Evolutionary conservation across 1,284 basidiomycete genomes (phyloP).

Genomic region (Ustilago tritici): DNA sequence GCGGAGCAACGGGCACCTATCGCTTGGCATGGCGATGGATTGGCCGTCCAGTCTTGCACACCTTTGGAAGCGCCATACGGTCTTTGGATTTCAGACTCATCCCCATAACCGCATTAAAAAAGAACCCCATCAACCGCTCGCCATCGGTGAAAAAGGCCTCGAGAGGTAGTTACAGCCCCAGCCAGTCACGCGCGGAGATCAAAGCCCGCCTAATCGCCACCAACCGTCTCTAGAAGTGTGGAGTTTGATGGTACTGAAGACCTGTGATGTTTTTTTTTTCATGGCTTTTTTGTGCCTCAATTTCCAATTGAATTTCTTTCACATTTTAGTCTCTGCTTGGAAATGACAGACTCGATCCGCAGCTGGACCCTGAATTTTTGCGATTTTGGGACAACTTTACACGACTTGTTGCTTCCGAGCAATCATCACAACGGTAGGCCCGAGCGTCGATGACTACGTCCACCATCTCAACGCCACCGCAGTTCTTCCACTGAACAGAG

Average conservation of each 20-base stretch:
- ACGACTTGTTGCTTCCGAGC: neutral
- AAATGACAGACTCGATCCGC: neutral
- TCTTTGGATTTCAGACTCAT: neutral
- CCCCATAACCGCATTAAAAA: neutral
- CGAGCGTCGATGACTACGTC: neutral
- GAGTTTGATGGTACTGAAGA: neutral
- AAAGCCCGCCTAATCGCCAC: constrained; percentile 16
- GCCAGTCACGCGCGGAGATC: neutral
- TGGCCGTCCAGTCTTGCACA: neutral
- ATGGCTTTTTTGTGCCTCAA: neutral
- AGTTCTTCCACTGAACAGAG: neutral
- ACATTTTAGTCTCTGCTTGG: neutral
- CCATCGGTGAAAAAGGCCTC: neutral
- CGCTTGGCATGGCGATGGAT: neutral
- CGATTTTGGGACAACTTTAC: constrained; percentile 1
- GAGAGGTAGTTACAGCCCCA: neutral
- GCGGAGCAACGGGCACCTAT: neutral
- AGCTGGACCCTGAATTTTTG: constrained; percentile 17
- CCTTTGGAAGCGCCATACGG: neutral
- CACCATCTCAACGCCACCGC: neutral
- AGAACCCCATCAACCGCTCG: neutral
- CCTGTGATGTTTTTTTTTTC: neutral
- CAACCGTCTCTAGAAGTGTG: neutral
- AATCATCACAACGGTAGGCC: constrained; percentile 4
- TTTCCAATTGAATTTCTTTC: neutral